Conservation (phyloP, 768 basidiomycete species). For the Suillus weaverae region DNA sequence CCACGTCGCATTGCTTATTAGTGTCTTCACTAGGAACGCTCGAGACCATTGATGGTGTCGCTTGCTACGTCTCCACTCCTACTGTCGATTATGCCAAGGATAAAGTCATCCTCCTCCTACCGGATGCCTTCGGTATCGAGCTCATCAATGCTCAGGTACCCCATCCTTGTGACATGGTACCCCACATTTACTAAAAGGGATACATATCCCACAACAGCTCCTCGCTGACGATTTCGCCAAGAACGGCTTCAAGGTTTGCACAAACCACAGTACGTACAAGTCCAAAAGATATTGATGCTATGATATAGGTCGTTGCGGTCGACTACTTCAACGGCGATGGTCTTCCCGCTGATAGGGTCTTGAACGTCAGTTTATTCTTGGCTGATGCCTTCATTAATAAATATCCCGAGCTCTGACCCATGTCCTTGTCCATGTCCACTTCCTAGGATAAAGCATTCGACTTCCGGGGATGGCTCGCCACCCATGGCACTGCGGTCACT, state of each 20-base stretch:
- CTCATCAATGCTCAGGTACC: constrained; percentile 47
- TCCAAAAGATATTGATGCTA: not conserved
- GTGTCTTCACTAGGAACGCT: constrained; percentile 40
- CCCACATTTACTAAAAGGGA: not conserved
- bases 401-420: not conserved
- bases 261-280: not conserved
- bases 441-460: constrained; percentile 35
- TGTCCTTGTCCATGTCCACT: not conserved
- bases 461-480: constrained; percentile 41
- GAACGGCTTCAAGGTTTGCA: constrained; percentile 38
- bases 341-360: constrained; percentile 22
- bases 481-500: constrained; percentile 39
- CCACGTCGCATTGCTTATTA: not conserved
- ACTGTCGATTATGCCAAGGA: constrained; percentile 48
- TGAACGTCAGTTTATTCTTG: constrained; percentile 9
- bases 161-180: not conserved
- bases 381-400: not conserved
- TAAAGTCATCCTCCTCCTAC: constrained; percentile 54
- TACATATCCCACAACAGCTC: constrained; percentile 18
- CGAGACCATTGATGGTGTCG: constrained; percentile 48
- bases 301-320: constrained; percentile 28
- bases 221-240: constrained; percentile 37
- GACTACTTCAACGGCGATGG: constrained; percentile 41
- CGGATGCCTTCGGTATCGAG: constrained; percentile 53
- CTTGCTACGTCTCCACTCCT: constrained; percentile 56